Base-by-base conservation (phyloP, 2,329 filamentous ascomycete genomes). In the Paecilomyces sp. region DNA sequence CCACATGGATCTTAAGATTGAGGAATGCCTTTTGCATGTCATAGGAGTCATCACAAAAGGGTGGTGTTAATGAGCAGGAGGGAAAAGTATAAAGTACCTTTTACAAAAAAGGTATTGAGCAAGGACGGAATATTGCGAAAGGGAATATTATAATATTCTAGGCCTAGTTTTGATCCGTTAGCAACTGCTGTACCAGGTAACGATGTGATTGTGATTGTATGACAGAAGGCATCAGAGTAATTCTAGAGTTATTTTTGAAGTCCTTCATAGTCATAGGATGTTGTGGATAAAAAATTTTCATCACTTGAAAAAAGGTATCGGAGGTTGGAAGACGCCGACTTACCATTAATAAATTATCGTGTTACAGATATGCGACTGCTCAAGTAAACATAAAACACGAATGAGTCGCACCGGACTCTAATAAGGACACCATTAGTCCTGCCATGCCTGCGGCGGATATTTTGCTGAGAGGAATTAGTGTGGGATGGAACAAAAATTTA, bases 1-100 rank as follows among this genome's bases (percentile, higher is more conserved):
- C 83, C 81, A 85, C 83, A 86, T 81, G 75, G 73, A 78, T 77
- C 76, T 86, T 86, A 82, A 81, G 84, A 78, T 82, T 82, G 84
- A 86, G 84, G 84, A 86, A 86, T 86, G 83, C 84, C 84, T 83
- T 79, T 84, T 81, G 80, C 81, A 74, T 84, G 83, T 86, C 83
- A 75, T 78, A 74, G 74, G 54, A 74, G 80, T 86, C 83, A 86
- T 86, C 84, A 86, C 76, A 73, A 71, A 77, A 77, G 61, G 64
- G 63, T 60, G 62, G 55, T 11, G 31, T 11, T 9, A 33, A 33
- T 33, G 36, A 57, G n/a, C 51, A 34, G 56, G 53, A 60, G 56
- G 57, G 58, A 54, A 57, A 60, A 63, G 51, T 55, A 55, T 58
- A 50, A 59, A 18, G 12, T 71, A 83, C 81, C 81, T 83, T 80